These are phyloP conservation scores for Metroxylon sagu DNA, from an alignment of 176 grass and related monocot species.

Conservation along the genomic window DNA sequence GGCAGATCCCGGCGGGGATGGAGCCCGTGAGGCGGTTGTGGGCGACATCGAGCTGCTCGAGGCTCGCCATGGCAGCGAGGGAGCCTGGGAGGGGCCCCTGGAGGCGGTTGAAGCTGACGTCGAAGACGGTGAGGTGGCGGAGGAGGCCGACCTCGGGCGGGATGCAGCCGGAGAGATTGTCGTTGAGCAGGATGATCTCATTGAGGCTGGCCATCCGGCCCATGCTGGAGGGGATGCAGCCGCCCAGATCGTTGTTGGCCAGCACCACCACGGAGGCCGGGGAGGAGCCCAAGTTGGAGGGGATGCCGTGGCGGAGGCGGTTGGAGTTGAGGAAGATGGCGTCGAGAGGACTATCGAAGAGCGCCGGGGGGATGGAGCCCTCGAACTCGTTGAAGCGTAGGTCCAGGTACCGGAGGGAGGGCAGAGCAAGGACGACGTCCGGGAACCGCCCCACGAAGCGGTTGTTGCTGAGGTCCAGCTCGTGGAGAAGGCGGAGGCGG, in stretches of 20 bases:
- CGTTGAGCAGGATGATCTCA: conserved; percentile 19
- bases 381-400: conserved; percentile 52
- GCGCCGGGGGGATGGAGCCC: conserved; percentile 8
- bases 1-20: conserved; percentile 44
- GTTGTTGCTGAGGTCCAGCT: conserved; percentile 76
- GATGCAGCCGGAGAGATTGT: conserved; percentile 19
- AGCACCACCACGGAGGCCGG: conserved; percentile 15
- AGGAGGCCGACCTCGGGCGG: conserved; percentile 10
- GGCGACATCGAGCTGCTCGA: conserved; percentile 57
- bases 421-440: conserved; percentile 8
- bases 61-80: conserved; percentile 22
- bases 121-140: conserved; percentile 47
- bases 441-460: conserved; percentile 41
- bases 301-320: conserved; percentile 18
- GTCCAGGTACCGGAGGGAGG: conserved; percentile 40
- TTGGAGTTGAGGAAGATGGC: conserved; percentile 34
- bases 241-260: conserved; percentile 18
- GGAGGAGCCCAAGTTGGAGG: conserved; percentile 6
- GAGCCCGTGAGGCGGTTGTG: conserved; percentile 48
- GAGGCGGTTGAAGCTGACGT: conserved; percentile 66
- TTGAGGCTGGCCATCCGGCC: conserved; percentile 15
- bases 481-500: conserved; percentile 38
- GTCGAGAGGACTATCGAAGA: conserved; percentile 12
- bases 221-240: conserved; percentile 16
- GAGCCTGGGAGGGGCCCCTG: conserved; percentile 28